Evolutionary conservation across 345 rosid species (phyloP), one percentile per base, ranked within the genome.

Genomic region (Lagerstroemia speciosa): DNA sequence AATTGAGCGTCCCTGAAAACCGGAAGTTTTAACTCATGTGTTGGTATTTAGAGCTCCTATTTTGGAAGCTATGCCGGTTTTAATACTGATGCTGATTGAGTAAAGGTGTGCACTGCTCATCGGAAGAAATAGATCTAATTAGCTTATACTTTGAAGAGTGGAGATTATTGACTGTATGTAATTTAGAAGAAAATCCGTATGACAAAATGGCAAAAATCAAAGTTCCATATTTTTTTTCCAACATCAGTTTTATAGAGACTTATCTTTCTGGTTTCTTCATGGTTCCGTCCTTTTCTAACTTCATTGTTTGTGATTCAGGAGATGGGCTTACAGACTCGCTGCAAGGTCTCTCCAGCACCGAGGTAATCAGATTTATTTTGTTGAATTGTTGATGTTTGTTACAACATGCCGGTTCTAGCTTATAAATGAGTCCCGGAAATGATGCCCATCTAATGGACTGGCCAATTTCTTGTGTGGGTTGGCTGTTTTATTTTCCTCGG

Each of bases 321-420:
- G 96, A 93, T 75, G 98, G 98, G 69, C 92, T 93, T 58, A 86
- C 91, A 3, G 96, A 91, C 77, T 87, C 92, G 3, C 68, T 93
- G 78, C 84, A 36, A 68, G 94, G 84, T 57, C 77, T 93, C 69
- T 87, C 97, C 62, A 91, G 91, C 78, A 73, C 90, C 62, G 94
- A 89, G 87, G 97, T 93, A 79, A 78, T 65, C 36, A 53, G 26
- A 19, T 22, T 48, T 48, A 12, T 52, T 52, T 19, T 52, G 29
- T 14, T 41, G 16, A 41, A 8, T 2, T 52, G 26, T 52, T n/a
- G 29, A 52, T 6, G 12, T 24, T 24, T n/a, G 30, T 53, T n/a
- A 24, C 0, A 22, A 6, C 14, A 53, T 53, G 60, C 60, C 60
- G 8, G 7, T 24, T 24, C 12, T 9, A 8, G 2, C 30, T n/a